These are phyloP conservation scores for Prunus mira DNA, from an alignment of 306 rosid genomes.

Conservation along the genomic window DNA sequence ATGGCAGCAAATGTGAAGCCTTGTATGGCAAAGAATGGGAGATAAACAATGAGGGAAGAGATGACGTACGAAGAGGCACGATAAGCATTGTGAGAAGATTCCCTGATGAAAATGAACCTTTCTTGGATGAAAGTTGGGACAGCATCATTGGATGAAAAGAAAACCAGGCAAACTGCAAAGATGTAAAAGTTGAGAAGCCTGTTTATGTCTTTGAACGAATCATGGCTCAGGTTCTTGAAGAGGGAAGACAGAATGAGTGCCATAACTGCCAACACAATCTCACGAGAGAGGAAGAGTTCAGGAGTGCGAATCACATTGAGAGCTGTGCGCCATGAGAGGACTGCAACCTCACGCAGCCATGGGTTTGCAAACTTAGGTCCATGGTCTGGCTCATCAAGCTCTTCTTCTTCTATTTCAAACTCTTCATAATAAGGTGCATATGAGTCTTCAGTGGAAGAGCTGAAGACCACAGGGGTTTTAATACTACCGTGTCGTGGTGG, in stretches of 20 bases:
- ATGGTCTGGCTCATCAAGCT: conserved; percentile 44
- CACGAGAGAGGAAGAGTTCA: conserved; percentile 84
- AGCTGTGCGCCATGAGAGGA: conserved; percentile 73
- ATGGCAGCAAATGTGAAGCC: conserved; percentile 83
- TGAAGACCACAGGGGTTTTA: conserved; percentile 29
- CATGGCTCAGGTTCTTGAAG: conserved; percentile 42
- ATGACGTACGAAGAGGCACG: conserved; percentile 83
- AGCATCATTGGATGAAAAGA: conserved; percentile 93
- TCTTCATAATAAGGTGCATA: conserved; percentile 40
- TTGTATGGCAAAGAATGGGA: conserved; percentile 83
- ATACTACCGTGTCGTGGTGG: conserved; percentile 10
- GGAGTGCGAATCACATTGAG: conserved; percentile 85
- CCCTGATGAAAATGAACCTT: conserved; percentile 84
- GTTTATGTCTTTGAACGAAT: conserved; percentile 63
- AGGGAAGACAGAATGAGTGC: conserved; percentile 65
- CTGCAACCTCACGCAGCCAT: conserved; percentile 72
- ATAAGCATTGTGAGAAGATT: conserved; percentile 85
- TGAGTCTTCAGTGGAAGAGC: conserved; percentile 43
- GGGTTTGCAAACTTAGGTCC: conserved; percentile 78
- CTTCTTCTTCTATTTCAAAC: conserved; percentile 48
- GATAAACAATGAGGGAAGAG: conserved; percentile 78
- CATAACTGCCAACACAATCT: conserved; percentile 78
- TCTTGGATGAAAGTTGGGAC: conserved; percentile 85
- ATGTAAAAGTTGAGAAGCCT: conserved; percentile 85
- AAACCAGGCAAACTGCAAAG: conserved; percentile 76